A percentile compares a stretch with the other conserved stretches of the same genome.
These are phyloP conservation scores for Bondarzewia mesenterica DNA, from an alignment of 1,284 basidiomycete species.

Conservation along the genomic window DNA sequence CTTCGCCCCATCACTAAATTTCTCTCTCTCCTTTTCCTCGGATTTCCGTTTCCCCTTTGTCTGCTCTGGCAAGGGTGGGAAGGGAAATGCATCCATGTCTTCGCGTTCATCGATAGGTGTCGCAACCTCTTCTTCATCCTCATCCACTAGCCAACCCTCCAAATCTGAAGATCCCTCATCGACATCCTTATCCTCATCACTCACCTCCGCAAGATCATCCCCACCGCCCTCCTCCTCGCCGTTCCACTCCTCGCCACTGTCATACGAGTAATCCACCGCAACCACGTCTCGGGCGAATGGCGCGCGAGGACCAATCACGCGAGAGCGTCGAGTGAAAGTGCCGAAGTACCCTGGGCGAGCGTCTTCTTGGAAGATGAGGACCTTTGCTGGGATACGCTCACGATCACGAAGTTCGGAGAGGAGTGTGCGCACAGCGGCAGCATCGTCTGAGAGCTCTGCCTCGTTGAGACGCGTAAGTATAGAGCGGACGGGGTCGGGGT, in stretches of 20 bases:
- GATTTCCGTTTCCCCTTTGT: constrained; percentile 44
- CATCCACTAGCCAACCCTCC: constrained; percentile 73
- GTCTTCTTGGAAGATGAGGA: constrained; percentile 70
- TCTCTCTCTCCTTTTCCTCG: constrained; percentile 28
- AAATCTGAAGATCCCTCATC: constrained; percentile 56
- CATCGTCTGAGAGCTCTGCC: constrained; percentile 68
- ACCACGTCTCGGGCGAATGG: constrained; percentile 67
- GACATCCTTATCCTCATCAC: constrained; percentile 51
- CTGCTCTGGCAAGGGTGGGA: constrained; percentile 26
- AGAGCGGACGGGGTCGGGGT: constrained; percentile 39
- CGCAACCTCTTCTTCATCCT: constrained; percentile 51
- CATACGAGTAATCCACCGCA: constrained; percentile 73
- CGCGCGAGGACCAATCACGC: constrained; percentile 61
- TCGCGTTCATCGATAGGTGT: constrained; percentile 33
- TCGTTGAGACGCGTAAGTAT: constrained; percentile 60
- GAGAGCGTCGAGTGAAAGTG: constrained; percentile 76
- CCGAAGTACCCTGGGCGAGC: constrained; percentile 79
- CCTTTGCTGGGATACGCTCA: constrained; percentile 55
- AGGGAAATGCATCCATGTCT: constrained; percentile 24
- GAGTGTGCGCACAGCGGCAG: constrained; percentile 47
- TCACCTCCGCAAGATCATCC: constrained; percentile 65
- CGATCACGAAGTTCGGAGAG: constrained; percentile 51
- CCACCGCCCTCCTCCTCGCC: constrained; percentile 64
- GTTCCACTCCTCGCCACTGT: constrained; percentile 84
- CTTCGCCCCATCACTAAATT: constrained; percentile 14